Evolutionary conservation across 2,329 filamentous ascomycete species (phyloP).

Genomic region (Phaeosphaeria sp.): DNA sequence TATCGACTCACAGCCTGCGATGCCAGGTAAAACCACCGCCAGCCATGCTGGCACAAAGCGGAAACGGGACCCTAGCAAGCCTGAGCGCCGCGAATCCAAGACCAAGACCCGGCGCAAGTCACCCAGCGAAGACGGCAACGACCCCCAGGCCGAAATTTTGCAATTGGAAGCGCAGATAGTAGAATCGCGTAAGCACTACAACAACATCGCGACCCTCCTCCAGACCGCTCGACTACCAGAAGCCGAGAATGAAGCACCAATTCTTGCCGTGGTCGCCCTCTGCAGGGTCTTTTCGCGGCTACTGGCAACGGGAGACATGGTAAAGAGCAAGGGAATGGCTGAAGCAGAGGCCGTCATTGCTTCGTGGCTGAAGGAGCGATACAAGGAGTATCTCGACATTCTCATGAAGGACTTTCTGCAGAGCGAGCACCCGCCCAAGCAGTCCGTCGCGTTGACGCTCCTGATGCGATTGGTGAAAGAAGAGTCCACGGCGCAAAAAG

Average conservation of each 20-base stretch:
- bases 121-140: slow-evolving; percentile 43
- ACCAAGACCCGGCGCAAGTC: slow-evolving; percentile 43
- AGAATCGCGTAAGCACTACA: slow-evolving; percentile 88
- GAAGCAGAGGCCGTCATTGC: slow-evolving; percentile 78
- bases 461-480: slow-evolving; percentile 85
- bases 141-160: slow-evolving; percentile 70
- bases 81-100: slow-evolving; percentile 48
- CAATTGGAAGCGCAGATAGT: slow-evolving; percentile 80
- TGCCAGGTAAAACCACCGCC: slow-evolving; percentile 44
- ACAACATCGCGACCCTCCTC: slow-evolving; percentile 81
- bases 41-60: slow-evolving; percentile 49
- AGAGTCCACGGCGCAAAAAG: slow-evolving; percentile 57
- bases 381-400: slow-evolving; percentile 71
- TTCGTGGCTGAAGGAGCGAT: slow-evolving; percentile 78
- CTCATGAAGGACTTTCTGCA: slow-evolving; percentile 66
- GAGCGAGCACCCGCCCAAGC: slow-evolving; percentile 64
- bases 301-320: slow-evolving; percentile 74
- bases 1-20: slow-evolving; percentile 17
- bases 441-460: slow-evolving; percentile 75
- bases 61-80: slow-evolving; percentile 47
- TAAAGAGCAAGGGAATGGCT: slow-evolving; percentile 67
- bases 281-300: slow-evolving; percentile 87
- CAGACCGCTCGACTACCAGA: slow-evolving; percentile 59
- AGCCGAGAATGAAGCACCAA: slow-evolving; percentile 61
- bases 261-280: slow-evolving; percentile 78